Evolutionary conservation across 2,329 filamentous ascomycete species (phyloP).

Genomic region (Colletotrichum aenigma): DNA sequence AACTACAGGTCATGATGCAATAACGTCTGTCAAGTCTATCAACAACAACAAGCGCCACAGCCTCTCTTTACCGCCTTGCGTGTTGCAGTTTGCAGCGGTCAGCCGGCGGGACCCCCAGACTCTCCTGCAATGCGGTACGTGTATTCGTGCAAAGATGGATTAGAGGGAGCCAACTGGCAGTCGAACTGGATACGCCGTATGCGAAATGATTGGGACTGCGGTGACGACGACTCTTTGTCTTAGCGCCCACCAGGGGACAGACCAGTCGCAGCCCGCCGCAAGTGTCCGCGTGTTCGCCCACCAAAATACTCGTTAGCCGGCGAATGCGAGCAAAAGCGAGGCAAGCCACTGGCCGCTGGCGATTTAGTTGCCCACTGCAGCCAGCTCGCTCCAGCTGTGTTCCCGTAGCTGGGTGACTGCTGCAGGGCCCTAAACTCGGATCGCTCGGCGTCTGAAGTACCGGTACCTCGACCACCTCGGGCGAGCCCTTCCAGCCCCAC

Average conservation of each 20-base stretch:
- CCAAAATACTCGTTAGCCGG: not conserved
- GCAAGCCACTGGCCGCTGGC: not conserved
- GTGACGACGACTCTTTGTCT: conserved; percentile 11
- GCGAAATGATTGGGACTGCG: conserved; percentile 6
- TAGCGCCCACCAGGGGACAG: not conserved
- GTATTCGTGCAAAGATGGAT: not conserved
- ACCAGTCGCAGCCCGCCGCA: not conserved
- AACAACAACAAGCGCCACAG: conserved; percentile 1
- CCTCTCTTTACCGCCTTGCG: conserved; percentile 1
- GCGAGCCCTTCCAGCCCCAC: not conserved
- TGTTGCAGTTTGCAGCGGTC: not conserved
- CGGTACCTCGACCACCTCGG: conserved; percentile 1
- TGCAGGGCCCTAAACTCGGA: not conserved
- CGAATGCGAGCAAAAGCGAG: not conserved
- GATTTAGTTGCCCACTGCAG: not conserved
- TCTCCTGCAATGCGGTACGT: not conserved
- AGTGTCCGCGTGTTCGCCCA: conserved; percentile 2
- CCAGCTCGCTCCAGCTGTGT: not conserved
- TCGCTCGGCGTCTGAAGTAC: not conserved
- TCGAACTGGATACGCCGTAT: not conserved
- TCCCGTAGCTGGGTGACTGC: not conserved
- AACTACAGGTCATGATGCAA: conserved; percentile 1
- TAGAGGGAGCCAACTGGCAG: not conserved
- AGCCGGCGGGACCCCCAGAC: not conserved
- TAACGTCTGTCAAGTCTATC: not conserved